phyloP scores from a whole-genome alignment of 371 early-diverging fungal species.

The Apophysomyces elegans region DNA sequence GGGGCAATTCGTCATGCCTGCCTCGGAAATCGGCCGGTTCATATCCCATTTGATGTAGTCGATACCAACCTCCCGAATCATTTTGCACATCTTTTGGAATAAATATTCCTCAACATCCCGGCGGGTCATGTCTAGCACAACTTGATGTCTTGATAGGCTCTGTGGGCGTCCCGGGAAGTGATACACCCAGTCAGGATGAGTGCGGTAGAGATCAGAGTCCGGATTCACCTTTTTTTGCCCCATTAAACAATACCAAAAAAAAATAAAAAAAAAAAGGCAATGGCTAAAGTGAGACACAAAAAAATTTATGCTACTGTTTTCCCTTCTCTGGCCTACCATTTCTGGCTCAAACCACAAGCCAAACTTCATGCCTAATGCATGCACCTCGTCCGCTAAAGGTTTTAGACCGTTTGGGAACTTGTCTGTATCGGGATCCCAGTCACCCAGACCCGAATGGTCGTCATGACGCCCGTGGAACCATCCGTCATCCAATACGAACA shows the following conservation, averaged over 20 bases:
- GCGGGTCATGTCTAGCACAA: constrained; percentile 36
- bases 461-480: constrained; percentile 46
- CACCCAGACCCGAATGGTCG: constrained; percentile 55
- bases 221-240: constrained; percentile 29
- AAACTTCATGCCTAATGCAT: constrained; percentile 49
- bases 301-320: no score
- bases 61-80: constrained; percentile 28
- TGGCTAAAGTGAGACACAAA: no score
- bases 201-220: constrained; percentile 44
- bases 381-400: constrained; percentile 47
- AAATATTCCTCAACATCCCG: constrained; percentile 37
- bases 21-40: constrained; percentile 46
- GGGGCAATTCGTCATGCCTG: constrained; percentile 16
- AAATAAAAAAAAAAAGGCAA: no score
- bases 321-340: constrained; percentile 24
- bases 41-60: constrained; percentile 57
- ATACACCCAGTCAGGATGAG: constrained; percentile 55
- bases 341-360: constrained; percentile 66
- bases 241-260: no score
- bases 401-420: constrained; percentile 60
- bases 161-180: constrained; percentile 30
- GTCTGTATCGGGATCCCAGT: constrained; percentile 48
- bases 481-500: constrained; percentile 62
- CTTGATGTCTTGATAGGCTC: constrained; percentile 37
- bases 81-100: constrained; percentile 13